Evolutionary conservation across 2,329 filamentous ascomycete genomes (phyloP).

Genomic region (Tricladium varicosporioides): DNA sequence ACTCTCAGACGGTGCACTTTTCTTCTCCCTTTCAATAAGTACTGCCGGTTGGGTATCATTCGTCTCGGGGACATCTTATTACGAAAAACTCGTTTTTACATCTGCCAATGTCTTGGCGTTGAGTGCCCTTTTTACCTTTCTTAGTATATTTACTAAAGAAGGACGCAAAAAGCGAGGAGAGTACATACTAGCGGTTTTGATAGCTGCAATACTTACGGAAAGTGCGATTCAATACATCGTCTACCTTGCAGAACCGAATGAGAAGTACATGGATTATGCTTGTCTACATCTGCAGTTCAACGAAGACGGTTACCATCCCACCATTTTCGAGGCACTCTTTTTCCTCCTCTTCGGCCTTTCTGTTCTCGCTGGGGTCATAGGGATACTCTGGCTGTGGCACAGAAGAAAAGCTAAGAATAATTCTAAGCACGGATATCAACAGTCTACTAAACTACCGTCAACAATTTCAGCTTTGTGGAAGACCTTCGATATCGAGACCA

Average conservation of each 20-base stretch:
- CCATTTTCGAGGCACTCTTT: constrained; percentile 13
- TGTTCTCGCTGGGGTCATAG: constrained; percentile 8
- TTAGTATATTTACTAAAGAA: constrained; percentile 5
- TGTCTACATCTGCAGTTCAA: constrained; percentile 10
- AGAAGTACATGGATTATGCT: constrained; percentile 8
- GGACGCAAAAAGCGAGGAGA: constrained; percentile 7
- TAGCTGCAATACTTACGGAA: constrained; percentile 8
- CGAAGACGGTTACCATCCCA: constrained; percentile 9
- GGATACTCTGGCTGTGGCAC: constrained; percentile 2
- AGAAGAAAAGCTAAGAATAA: too few species aligned
- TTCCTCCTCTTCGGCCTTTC: constrained; percentile 10
- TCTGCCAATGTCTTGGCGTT: constrained; percentile 9
- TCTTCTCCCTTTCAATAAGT: constrained; percentile 11
- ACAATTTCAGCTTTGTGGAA: too few species aligned
- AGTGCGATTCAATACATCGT: constrained; percentile 16
- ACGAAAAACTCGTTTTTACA: constrained; percentile 13
- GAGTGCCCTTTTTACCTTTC: constrained; percentile 9
- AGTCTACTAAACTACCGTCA: too few species aligned
- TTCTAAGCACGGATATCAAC: too few species aligned
- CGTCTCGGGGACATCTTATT: constrained; percentile 8
- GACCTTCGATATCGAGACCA: too few species aligned
- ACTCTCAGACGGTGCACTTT: constrained; percentile 6
- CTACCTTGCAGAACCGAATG: constrained; percentile 10
- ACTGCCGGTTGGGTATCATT: constrained; percentile 12
- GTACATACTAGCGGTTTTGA: constrained; percentile 3